Conservation (phyloP, 768 basidiomycete species). For the Hericium erinaceus region DNA sequence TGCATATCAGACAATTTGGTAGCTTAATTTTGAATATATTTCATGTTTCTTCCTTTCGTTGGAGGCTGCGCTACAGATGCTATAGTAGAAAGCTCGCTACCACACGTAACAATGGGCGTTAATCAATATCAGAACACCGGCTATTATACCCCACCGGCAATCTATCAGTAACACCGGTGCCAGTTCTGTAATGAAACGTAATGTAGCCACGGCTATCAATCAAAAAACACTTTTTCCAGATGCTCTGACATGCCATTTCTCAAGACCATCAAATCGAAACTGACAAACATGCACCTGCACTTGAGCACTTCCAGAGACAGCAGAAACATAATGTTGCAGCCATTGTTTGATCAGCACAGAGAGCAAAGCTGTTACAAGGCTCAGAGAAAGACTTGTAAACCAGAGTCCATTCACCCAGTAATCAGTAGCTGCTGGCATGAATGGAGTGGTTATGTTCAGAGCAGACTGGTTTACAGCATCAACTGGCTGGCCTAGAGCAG, state of each 20-base stretch:
- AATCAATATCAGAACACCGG: too few species aligned
- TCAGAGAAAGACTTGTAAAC: not conserved
- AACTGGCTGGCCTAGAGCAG: not conserved
- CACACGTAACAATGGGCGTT: too few species aligned
- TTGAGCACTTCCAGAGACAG: too few species aligned
- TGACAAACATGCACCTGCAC: too few species aligned
- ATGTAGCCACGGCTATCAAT: too few species aligned
- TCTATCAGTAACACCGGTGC: too few species aligned
- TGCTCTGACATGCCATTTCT: not conserved
- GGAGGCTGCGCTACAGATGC: not conserved
- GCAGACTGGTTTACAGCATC: not conserved
- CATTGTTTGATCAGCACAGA: too few species aligned
- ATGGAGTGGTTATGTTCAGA: not conserved
- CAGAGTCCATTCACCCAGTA: not conserved
- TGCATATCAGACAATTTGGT: not conserved
- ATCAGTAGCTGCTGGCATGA: not conserved
- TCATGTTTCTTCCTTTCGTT: not conserved
- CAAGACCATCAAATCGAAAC: too few species aligned
- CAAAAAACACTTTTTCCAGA: too few species aligned
- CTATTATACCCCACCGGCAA: too few species aligned
- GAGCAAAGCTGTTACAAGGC: not conserved
- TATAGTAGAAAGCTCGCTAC: not conserved
- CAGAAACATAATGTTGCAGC: too few species aligned
- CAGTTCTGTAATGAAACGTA: too few species aligned
- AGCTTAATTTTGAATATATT: not conserved